Conservation (phyloP, 1,139 yeast genomes). For the Meyerozyma athensensis region DNA sequence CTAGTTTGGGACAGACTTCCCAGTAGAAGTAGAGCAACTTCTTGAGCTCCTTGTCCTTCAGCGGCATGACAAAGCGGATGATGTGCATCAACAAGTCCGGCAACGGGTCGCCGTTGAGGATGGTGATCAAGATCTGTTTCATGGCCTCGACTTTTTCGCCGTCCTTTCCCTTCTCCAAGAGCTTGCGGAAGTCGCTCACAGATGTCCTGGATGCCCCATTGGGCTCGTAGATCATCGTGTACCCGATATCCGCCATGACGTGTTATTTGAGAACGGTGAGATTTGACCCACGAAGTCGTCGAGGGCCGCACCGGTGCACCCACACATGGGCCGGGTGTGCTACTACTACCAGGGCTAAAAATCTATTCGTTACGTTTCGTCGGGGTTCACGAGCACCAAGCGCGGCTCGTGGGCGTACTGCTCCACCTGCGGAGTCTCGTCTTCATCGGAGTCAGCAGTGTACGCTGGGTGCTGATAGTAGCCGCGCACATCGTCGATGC, state of each 20-base stretch:
- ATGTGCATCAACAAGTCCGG: slow-evolving; percentile 97
- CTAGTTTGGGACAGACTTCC: slow-evolving; percentile 96
- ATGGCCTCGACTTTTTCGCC: slow-evolving; percentile 84
- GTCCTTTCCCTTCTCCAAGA: slow-evolving; percentile 87
- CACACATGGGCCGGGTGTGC: background rate
- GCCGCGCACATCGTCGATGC: slow-evolving; percentile 25
- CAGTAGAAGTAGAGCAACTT: slow-evolving; percentile 92
- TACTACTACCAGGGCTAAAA: too few species aligned
- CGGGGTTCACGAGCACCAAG: slow-evolving; percentile 72
- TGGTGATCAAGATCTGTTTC: slow-evolving; percentile 80
- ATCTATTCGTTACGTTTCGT: slow-evolving; percentile 14
- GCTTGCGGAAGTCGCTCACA: slow-evolving; percentile 68
- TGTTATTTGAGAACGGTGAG: slow-evolving; percentile 4
- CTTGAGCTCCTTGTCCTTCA: slow-evolving; percentile 84
- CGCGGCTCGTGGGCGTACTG: slow-evolving; percentile 41
- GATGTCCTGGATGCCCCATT: slow-evolving; percentile 68
- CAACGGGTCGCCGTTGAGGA: slow-evolving; percentile 91
- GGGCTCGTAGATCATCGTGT: slow-evolving; percentile 74
- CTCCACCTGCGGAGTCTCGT: slow-evolving; percentile 15
- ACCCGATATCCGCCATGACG: slow-evolving; percentile 50
- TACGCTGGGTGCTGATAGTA: slow-evolving; percentile 44
- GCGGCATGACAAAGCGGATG: slow-evolving; percentile 95
- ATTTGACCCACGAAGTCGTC: background rate
- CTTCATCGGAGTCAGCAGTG: slow-evolving; percentile 21
- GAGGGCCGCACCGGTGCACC: background rate